Conservation (phyloP, 2,329 filamentous ascomycete species). For the Mollisiaceae sp. region DNA sequence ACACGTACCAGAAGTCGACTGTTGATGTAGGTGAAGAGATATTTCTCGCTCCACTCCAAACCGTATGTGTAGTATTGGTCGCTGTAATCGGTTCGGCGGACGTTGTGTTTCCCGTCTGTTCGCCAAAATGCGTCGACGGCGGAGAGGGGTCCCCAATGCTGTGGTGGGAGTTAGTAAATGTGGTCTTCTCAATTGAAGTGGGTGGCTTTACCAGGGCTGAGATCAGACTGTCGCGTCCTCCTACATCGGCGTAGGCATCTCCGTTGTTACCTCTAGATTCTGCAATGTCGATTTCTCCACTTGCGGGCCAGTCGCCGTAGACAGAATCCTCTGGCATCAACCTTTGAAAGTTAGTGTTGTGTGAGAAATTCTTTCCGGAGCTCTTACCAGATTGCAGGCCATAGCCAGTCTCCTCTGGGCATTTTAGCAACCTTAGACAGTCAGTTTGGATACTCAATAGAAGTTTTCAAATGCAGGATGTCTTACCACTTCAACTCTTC, state of each 20-base stretch:
- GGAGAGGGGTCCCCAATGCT: slow-evolving; percentile 65
- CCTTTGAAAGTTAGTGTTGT: slow-evolving; percentile 34
- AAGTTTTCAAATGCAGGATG: neutral
- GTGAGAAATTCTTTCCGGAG: slow-evolving; percentile 37
- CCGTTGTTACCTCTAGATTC: slow-evolving; percentile 82
- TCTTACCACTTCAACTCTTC: slow-evolving; percentile 72
- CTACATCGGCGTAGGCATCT: slow-evolving; percentile 64
- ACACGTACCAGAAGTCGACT: slow-evolving; percentile 67
- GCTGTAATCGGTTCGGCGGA: slow-evolving; percentile 47
- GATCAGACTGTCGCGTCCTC: slow-evolving; percentile 65
- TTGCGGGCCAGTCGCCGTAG: slow-evolving; percentile 78
- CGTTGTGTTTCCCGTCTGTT: slow-evolving; percentile 43
- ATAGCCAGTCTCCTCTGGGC: slow-evolving; percentile 80
- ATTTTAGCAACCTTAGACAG: slow-evolving; percentile 59
- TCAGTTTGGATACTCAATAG: neutral
- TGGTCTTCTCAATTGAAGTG: slow-evolving; percentile 43
- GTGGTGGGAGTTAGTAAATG: neutral
- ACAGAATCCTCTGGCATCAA: slow-evolving; percentile 75
- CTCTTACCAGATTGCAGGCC: slow-evolving; percentile 74
- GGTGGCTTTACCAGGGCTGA: neutral
- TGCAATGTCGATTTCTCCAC: slow-evolving; percentile 81
- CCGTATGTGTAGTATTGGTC: slow-evolving; percentile 70
- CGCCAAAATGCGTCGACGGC: slow-evolving; percentile 14
- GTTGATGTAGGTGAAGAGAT: slow-evolving; percentile 84
- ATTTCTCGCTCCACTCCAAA: slow-evolving; percentile 84